Conservation (phyloP, 2,329 filamentous ascomycete species). For the Trichoderma gracile region DNA sequence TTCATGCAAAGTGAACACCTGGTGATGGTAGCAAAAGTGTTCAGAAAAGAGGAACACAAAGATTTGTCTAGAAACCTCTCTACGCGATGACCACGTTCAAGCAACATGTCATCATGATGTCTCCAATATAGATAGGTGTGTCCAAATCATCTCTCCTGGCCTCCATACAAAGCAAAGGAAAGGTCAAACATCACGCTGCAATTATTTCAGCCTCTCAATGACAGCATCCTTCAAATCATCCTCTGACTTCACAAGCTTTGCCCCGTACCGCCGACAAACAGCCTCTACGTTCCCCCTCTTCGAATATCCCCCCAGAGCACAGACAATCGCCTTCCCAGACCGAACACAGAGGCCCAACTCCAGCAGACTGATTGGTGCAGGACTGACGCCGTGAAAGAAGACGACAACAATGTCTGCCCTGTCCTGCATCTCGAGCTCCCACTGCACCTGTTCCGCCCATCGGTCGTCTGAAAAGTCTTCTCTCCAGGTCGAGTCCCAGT, state of each 20-base stretch:
- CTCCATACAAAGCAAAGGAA: too few species aligned
- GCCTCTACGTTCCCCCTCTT: conserved; percentile 63
- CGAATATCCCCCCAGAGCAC: conserved; percentile 53
- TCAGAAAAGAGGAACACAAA: too few species aligned
- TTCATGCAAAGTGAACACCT: too few species aligned
- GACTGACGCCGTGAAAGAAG: conserved; percentile 55
- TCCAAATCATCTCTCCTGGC: too few species aligned
- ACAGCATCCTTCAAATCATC: conserved; percentile 44
- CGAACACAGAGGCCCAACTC: conserved; percentile 59
- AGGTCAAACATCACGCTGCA: neutral
- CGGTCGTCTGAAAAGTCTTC: conserved; percentile 50
- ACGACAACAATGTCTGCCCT: conserved; percentile 55
- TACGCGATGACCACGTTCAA: too few species aligned
- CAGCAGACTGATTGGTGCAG: conserved; percentile 59
- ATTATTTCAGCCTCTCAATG: conserved; percentile 30
- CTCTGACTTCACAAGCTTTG: conserved; percentile 47
- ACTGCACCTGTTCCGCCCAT: conserved; percentile 57
- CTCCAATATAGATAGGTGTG: too few species aligned
- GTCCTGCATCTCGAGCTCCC: conserved; percentile 62
- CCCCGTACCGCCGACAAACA: conserved; percentile 51
- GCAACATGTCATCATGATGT: too few species aligned
- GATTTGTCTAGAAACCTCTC: too few species aligned
- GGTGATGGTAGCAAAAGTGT: too few species aligned
- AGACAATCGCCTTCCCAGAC: conserved; percentile 51
- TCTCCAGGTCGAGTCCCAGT: conserved; percentile 57